Base-by-base conservation (phyloP, 371 early-diverging fungal species). In the Aphelidium insulamus region DNA sequence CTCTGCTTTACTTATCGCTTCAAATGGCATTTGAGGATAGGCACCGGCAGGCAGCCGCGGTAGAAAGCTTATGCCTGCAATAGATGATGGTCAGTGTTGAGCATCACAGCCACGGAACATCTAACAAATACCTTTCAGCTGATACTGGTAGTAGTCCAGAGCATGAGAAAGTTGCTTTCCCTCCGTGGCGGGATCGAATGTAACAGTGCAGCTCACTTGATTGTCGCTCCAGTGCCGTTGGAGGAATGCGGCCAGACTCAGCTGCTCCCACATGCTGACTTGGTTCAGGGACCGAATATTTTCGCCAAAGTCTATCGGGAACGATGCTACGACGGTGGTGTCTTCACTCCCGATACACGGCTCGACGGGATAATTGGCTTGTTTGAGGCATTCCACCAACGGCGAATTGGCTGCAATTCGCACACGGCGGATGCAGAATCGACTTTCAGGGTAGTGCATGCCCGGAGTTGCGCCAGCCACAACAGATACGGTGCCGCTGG, bases 191-290 rank as follows among this genome's bases (percentile, higher is more conserved):
- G 53, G 53, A 10, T 55, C 55, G 33, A 55, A 50, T 3, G 53
- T 55, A 18, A 53, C 39, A 0, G 55, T 55, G 34, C 48, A 49
- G 4, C 41, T 41, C 5, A 54, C 55, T 24, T 54, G 55, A 36
- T 54, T 54, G 26, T 54, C 55, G 8, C 44, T 37, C 55, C 55
- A 54, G 32, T 45, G 36, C 11, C 33, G 32, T 28, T 54, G 55
- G 34, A 54, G 25, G 11, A 54, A 40, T 8, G 55, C 52, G 3
- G 54, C 54, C 32, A 54, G 33, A 0, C 41, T 33, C 23, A 54
- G 37, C 18, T 54, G 55, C 43, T 54, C 55, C 55, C 55, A 54
- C 53, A 54, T 49, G 18, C 39, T 38, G 11, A 54, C 41, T 2
- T 46, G 39, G 12, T 26, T 17, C 7, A 52, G 33, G 4, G 38